Evolutionary conservation across 768 basidiomycete species (phyloP).

Genomic region (Lactarius trivialis): DNA sequence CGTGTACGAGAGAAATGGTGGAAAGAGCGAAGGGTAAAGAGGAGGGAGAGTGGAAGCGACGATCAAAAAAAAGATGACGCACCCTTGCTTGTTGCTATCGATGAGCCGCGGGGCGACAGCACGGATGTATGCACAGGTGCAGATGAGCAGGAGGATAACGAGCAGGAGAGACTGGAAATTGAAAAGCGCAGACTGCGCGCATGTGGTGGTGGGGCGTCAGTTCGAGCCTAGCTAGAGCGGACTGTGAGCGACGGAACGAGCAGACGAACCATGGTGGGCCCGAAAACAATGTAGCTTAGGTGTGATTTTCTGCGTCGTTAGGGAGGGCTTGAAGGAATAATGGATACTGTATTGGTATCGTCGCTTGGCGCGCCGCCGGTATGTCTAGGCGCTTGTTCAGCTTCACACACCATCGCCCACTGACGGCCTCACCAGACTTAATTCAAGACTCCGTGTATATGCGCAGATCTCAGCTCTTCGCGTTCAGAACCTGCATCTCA

Average conservation of each 20-base stretch:
- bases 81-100: constrained; percentile 95
- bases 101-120: constrained; percentile 84
- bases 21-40: too few species aligned
- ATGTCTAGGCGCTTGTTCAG: too few species aligned
- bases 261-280: background rate
- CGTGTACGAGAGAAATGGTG: background rate
- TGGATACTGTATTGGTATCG: too few species aligned
- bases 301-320: too few species aligned
- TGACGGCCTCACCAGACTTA: too few species aligned
- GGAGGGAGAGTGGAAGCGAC: too few species aligned
- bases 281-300: background rate
- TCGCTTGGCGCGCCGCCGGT: too few species aligned
- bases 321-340: too few species aligned
- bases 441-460: too few species aligned
- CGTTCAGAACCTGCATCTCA: too few species aligned
- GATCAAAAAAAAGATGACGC: constrained; percentile 22
- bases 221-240: background rate
- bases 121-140: constrained; percentile 95
- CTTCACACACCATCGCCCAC: too few species aligned
- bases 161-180: constrained; percentile 95
- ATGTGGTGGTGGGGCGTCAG: background rate
- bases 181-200: constrained; percentile 97
- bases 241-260: background rate
- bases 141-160: constrained; percentile 88
- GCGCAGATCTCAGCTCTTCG: constrained; percentile 73